phyloP scores from a whole-genome alignment of 208 protist species.

The Acanthamoeba pearcei region DNA sequence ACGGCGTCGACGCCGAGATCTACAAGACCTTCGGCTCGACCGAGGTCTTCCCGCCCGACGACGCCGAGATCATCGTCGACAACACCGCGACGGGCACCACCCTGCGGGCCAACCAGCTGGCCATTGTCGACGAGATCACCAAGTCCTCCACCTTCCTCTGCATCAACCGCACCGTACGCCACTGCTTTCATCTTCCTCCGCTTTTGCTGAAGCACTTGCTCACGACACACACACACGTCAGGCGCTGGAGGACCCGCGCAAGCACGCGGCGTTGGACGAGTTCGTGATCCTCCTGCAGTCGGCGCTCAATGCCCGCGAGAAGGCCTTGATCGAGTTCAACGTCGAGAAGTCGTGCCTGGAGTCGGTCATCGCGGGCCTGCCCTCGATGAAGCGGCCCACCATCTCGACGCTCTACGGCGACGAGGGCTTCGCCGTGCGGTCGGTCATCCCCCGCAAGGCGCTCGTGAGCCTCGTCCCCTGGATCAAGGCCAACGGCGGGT shows the following conservation, averaged over 20 bases:
- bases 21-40: conserved; percentile 71
- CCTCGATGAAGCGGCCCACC: conserved; percentile 74
- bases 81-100: conserved; percentile 79
- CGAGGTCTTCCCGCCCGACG: conserved; percentile 78
- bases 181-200: neutral
- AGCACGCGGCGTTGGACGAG: conserved; percentile 67
- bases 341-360: conserved; percentile 30
- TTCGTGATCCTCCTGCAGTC: conserved; percentile 75
- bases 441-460: conserved; percentile 68
- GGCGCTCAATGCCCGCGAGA: conserved; percentile 62
- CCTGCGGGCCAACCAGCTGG: conserved; percentile 75
- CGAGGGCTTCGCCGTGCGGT: conserved; percentile 74
- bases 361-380: conserved; percentile 62
- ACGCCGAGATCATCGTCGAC: conserved; percentile 78
- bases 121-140: conserved; percentile 74
- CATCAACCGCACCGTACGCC: conserved; percentile 35
- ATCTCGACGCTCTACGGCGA: conserved; percentile 76
- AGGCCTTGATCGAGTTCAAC: conserved; percentile 71
- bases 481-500: conserved; percentile 77
- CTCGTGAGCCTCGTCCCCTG: conserved; percentile 72
- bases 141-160: conserved; percentile 74
- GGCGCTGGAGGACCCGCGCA: conserved; percentile 27
- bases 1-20: conserved; percentile 68
- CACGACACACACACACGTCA: neutral
- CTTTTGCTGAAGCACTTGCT: neutral